These are phyloP conservation scores for Arthonia radiata DNA, from an alignment of 495 filamentous ascomycete species.

Conservation along the genomic window DNA sequence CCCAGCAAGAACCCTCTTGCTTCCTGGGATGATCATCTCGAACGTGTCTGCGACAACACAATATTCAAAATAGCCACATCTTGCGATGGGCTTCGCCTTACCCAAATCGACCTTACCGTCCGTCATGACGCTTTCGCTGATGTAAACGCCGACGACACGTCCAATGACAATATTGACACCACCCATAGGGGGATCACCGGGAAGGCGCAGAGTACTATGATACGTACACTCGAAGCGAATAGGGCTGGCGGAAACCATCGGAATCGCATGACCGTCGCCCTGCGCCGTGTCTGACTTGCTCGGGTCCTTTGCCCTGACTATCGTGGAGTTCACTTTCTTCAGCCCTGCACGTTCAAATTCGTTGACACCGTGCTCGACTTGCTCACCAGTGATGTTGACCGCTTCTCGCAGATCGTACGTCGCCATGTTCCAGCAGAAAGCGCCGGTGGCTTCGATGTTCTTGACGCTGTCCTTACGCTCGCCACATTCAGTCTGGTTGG, in stretches of 20 bases:
- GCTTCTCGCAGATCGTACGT: constrained; percentile 26
- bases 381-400: constrained; percentile 24
- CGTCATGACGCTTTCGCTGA: constrained; percentile 23
- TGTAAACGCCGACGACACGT: constrained; percentile 28
- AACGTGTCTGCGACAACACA: constrained; percentile 23
- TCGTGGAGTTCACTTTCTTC: constrained; percentile 18
- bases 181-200: constrained; percentile 27
- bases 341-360: constrained; percentile 25
- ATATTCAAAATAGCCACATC: constrained; percentile 34
- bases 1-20: background rate
- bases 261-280: no score
- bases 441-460: constrained; percentile 26
- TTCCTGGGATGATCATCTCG: constrained; percentile 23
- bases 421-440: constrained; percentile 32
- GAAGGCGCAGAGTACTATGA: constrained; percentile 24
- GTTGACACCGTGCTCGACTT: constrained; percentile 19
- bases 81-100: constrained; percentile 30
- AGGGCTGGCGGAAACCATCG: constrained; percentile 26
- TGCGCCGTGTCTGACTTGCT: no score
- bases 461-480: constrained; percentile 26
- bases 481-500: constrained; percentile 21
- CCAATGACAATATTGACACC: constrained; percentile 29
- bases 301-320: no score
- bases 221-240: constrained; percentile 32
- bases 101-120: constrained; percentile 25